phyloP scores from a whole-genome alignment of 768 basidiomycete species.

The Xanthoconium purpureum region DNA sequence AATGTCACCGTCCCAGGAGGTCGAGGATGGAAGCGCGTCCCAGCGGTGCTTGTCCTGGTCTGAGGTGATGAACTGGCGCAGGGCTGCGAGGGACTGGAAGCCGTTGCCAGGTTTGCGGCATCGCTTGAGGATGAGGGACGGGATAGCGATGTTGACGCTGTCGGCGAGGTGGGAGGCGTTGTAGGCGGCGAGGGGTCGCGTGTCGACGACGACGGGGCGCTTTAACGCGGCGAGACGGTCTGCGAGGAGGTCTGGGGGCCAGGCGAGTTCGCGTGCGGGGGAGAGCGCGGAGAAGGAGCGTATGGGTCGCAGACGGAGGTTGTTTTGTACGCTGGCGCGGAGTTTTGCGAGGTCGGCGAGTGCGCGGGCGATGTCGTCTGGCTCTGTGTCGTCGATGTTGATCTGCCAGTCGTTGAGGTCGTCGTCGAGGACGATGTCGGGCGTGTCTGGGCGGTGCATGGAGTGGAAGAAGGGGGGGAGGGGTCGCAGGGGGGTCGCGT shows the following conservation, averaged over 20 bases:
- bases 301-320: slow-evolving; percentile 76
- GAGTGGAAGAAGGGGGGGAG: slow-evolving; percentile 8
- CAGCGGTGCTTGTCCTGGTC: slow-evolving; percentile 69
- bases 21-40: slow-evolving; percentile 53
- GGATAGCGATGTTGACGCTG: slow-evolving; percentile 84
- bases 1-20: slow-evolving; percentile 65
- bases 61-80: slow-evolving; percentile 81
- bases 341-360: slow-evolving; percentile 66
- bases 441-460: not conserved
- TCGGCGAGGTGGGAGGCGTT: slow-evolving; percentile 59
- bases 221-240: slow-evolving; percentile 44
- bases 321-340: slow-evolving; percentile 69
- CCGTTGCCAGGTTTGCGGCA: slow-evolving; percentile 68
- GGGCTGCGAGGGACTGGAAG: slow-evolving; percentile 60
- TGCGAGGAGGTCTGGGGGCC: slow-evolving; percentile 45
- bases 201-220: slow-evolving; percentile 78
- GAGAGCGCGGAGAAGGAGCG: slow-evolving; percentile 54
- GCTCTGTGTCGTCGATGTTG: slow-evolving; percentile 29
- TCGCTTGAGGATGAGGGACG: slow-evolving; percentile 87
- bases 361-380: slow-evolving; percentile 62
- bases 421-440: slow-evolving; percentile 27
- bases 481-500: slow-evolving; percentile 15
- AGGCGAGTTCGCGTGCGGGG: slow-evolving; percentile 33
- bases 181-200: slow-evolving; percentile 67
- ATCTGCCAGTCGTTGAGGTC: slow-evolving; percentile 25